phyloP scores from a whole-genome alignment of 306 rosid species.

The Castanospermum australe region DNA sequence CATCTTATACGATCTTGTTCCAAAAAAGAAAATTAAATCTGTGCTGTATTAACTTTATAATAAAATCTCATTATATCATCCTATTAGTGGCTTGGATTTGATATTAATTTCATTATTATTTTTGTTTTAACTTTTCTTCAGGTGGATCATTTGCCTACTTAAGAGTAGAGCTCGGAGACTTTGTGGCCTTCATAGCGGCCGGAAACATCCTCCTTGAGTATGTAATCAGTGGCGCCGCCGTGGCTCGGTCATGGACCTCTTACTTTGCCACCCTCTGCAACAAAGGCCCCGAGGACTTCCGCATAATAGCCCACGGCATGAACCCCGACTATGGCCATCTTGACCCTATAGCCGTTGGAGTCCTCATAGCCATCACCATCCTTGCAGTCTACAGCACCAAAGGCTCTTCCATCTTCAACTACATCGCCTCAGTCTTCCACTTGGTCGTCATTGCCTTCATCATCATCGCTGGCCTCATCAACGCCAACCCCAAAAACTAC shows the following conservation, averaged over 20 bases:
- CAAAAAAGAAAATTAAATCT: too few species aligned
- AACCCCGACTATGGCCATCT: constrained; percentile 40
- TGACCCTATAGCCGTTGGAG: constrained; percentile 66
- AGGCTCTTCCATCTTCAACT: constrained; percentile 80
- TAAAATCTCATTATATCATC: constrained; percentile 1
- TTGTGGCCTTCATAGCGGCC: constrained; percentile 75
- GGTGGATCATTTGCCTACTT: constrained; percentile 90
- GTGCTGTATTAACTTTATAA: too few species aligned
- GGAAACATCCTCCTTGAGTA: constrained; percentile 83
- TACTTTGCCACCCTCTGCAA: constrained; percentile 78
- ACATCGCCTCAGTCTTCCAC: constrained; percentile 71
- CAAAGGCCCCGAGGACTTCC: constrained; percentile 47
- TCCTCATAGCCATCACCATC: constrained; percentile 40
- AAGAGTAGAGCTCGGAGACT: constrained; percentile 83
- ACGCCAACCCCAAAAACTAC: constrained; percentile 63
- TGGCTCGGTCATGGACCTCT: constrained; percentile 87
- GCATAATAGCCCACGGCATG: constrained; percentile 41
- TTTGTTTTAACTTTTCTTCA: not conserved
- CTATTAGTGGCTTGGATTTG: constrained; percentile 44
- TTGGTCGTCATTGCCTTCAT: constrained; percentile 57
- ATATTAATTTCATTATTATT: not conserved
- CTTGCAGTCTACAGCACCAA: constrained; percentile 75
- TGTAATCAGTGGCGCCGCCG: constrained; percentile 65
- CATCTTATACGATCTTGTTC: too few species aligned
- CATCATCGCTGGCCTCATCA: constrained; percentile 62